phyloP scores from a whole-genome alignment of 2,329 filamentous ascomycete species.

The Cladophialophora exuberans region DNA sequence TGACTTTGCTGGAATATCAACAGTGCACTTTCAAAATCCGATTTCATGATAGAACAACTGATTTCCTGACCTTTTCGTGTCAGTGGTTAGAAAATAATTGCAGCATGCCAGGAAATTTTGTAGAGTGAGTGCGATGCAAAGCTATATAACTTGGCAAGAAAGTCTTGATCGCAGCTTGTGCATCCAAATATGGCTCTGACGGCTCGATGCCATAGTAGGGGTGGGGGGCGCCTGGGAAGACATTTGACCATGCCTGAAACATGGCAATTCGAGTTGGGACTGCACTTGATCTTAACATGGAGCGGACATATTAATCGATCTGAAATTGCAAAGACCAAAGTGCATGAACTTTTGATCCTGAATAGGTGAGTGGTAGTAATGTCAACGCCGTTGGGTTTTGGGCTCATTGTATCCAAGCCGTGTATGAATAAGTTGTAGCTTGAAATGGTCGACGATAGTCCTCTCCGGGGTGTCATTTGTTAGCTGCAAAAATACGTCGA shows the following conservation, averaged over 20 bases:
- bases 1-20: too few relatives aligned
- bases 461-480: too few relatives aligned
- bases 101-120: constrained; percentile 49
- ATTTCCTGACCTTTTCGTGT: constrained; percentile 40
- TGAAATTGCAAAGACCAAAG: constrained; percentile 48
- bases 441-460: constrained; percentile 44
- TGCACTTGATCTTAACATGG: constrained; percentile 46
- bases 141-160: constrained; percentile 47
- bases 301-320: constrained; percentile 44
- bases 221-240: constrained; percentile 37
- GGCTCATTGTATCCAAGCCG: constrained; percentile 41
- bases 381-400: constrained; percentile 36
- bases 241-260: constrained; percentile 43
- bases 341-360: constrained; percentile 49
- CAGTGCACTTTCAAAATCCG: too few relatives aligned
- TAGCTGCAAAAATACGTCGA: constrained; percentile 17
- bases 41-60: too few relatives aligned
- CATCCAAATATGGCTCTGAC: constrained; percentile 47
- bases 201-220: constrained; percentile 51
- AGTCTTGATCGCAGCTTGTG: constrained; percentile 47
- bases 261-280: constrained; percentile 32
- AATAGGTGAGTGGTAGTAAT: constrained; percentile 47
- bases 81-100: constrained; percentile 45
- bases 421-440: constrained; percentile 42
- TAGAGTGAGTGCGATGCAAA: constrained; percentile 45